Base-by-base conservation (phyloP, 2,329 filamentous ascomycete genomes). In the Cercospora janseana region DNA sequence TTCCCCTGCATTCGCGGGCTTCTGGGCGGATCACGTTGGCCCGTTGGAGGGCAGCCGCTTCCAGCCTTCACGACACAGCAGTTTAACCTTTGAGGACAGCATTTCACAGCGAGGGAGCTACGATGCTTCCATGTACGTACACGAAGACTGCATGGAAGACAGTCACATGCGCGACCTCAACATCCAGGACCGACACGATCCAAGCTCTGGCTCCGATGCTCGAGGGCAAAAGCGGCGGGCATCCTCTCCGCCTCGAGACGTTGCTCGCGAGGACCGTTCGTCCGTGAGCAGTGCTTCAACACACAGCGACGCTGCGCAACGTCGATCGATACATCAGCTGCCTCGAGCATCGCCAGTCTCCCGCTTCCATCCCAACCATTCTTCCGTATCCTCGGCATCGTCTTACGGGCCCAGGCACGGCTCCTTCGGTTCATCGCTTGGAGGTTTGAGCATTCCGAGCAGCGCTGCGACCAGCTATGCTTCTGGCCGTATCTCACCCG, bases 371-470 rank as follows among this genome's bases (percentile, higher is more conserved):
- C 72, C 75, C 20, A 77, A 75, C 51, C 77, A 81, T 60, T 79
- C 80, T 38, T 85, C 82, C 16, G 66, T 85, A 18, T 86, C 83
- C 4, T 84, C 83, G n/a, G 75, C 76, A 6, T 81, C 81, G n/a
- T 86, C 82, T 4, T 71, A 76, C 21, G 79, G 78, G 40, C 75
- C 79, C 52, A 78, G 80, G 56, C 81, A 78, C 37, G 78, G 78
- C 21, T 86, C 83, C 1, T 79, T 83, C 60, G 78, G 80, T 9
- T 86, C 83, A 6, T 81, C 79, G 6, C 72, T 76, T 49, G 76
- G 75, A 7, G 68, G 84, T 15, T 46, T 63, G 6, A 86, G 83
- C 13, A 72, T 79, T 58, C 78, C 78, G 35, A 85, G 81, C 69
- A 86, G 82, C 64, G 76, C 82, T 62, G 44, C 31, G 10, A 85